Base-by-base conservation (phyloP, 192 early-diverging fungal genomes). In the Lunasporangiospora selenospora region DNA sequence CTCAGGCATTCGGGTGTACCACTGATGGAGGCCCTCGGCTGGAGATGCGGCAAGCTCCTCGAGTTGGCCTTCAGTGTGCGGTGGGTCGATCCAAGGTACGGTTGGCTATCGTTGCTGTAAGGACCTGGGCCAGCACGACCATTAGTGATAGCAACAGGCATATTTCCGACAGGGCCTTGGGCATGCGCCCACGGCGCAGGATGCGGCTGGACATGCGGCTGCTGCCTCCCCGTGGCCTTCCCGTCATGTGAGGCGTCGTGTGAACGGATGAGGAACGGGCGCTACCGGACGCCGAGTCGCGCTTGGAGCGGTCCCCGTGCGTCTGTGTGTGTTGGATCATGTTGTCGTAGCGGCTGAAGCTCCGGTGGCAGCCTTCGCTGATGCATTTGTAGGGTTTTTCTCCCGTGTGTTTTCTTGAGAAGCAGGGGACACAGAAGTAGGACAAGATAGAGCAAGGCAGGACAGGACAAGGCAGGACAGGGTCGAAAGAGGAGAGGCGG, bases 321-420 rank as follows among this genome's bases (percentile, higher is more conserved):
- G 83, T 88, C 24, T 85, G 85, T 23, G 83, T 84, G 46, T 88
- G 87, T 61, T 88, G 87, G 75, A 88, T 87, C 87, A 88, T 88
- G 44, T 88, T 88, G 63, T 88, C 87, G 38, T 84, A 88, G n/a
- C 87, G 83, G 65, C 87, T 88, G 50, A 88, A 88, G 26, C 79
- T 76, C 32, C 85, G 80, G 58, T 75, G 75, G 49, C 87, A 88
- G 19, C 60, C 76, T 13, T 81, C 75, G 15, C 82, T 67, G 33
- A 85, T 77, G 48, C 87, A 88, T 45, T 82, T 78, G 70, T 85
- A 88, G 5, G 87, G 87, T 62, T 88, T 88, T 60, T 88, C 57
- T 19, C 67, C 62, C 29, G 67, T 71, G 42, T 73, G 69, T 27
- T 73, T 73, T 49, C 69, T 73, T 56, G 16, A 18, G 30, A 36